These are phyloP conservation scores for Rosellinia necatrix DNA, from an alignment of 2,329 filamentous ascomycete genomes.

Conservation along the genomic window DNA sequence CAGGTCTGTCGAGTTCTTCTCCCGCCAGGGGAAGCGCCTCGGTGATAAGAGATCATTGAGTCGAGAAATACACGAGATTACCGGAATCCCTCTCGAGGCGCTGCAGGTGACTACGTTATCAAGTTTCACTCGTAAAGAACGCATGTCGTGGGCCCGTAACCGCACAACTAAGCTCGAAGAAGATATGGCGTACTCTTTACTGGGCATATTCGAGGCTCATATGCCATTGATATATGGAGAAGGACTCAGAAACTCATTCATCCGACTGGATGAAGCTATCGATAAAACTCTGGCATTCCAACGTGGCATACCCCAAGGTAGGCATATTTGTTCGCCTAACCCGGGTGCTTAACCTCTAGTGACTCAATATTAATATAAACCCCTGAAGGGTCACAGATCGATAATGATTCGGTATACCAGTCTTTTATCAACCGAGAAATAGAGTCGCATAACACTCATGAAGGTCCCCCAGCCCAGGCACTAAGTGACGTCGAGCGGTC, in stretches of 20 bases:
- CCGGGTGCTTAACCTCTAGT: too few relatives aligned
- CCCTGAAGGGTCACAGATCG: not conserved
- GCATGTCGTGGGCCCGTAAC: slow-evolving; percentile 15
- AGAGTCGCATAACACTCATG: too few relatives aligned
- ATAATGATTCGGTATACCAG: not conserved
- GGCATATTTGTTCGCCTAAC: too few relatives aligned
- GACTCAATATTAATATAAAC: too few relatives aligned
- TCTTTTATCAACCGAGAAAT: too few relatives aligned
- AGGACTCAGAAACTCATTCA: slow-evolving; percentile 1
- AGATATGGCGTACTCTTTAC: slow-evolving; percentile 1
- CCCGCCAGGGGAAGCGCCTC: slow-evolving; percentile 2
- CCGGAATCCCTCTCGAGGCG: slow-evolving; percentile 10
- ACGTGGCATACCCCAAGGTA: not conserved
- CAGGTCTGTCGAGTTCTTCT: slow-evolving; percentile 12
- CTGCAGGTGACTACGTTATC: slow-evolving; percentile 11
- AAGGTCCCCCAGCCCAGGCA: too few relatives aligned
- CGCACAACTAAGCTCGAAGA: slow-evolving; percentile 1
- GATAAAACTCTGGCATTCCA: not conserved
- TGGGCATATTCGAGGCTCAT: slow-evolving; percentile 1
- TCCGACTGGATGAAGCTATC: not conserved
- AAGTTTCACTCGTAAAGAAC: slow-evolving; percentile 17
- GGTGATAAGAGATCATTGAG: slow-evolving; percentile 20
- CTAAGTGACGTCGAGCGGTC: not conserved
- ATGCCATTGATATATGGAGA: slow-evolving; percentile 5
- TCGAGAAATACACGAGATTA: slow-evolving; percentile 15